Percentiles rank a stretch among this genome's conserved stretches.
phyloP scores from a whole-genome alignment of 1,284 basidiomycete genomes.

The Sporisorium sorghi region DNA sequence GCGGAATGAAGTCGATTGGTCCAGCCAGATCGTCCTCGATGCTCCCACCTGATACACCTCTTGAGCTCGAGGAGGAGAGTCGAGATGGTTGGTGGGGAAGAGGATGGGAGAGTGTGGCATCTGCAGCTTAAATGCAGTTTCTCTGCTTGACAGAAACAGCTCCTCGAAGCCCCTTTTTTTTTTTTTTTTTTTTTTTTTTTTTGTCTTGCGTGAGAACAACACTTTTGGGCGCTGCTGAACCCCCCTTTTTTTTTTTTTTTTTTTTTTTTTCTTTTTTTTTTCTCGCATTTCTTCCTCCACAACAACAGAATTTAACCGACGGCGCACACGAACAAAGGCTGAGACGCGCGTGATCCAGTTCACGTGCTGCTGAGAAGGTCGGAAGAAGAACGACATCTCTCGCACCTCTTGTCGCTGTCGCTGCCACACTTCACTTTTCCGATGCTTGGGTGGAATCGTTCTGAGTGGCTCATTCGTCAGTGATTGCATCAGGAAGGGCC shows the following conservation, averaged over 20 bases:
- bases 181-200: neutral
- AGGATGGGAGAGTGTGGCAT: neutral
- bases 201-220: conserved; percentile 13
- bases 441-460: no score
- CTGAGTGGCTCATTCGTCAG: no score
- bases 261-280: conserved; percentile 1
- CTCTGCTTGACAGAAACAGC: neutral
- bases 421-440: no score
- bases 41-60: neutral
- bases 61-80: neutral
- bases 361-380: conserved; percentile 4
- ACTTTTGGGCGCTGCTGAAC: conserved; percentile 8
- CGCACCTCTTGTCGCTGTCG: neutral
- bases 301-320: conserved; percentile 11
- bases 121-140: neutral
- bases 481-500: no score
- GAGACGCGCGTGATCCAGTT: conserved; percentile 11
- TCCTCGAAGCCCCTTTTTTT: conserved; percentile 13
- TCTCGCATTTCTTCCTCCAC: conserved; percentile 8
- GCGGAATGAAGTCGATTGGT: conserved; percentile 7
- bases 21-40: neutral
- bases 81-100: neutral
- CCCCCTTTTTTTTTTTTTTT: conserved; percentile 3
- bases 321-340: neutral
- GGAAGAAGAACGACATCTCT: neutral